Conservation (phyloP, 164 flowering plant genomes). For the Vitis amurensis region DNA sequence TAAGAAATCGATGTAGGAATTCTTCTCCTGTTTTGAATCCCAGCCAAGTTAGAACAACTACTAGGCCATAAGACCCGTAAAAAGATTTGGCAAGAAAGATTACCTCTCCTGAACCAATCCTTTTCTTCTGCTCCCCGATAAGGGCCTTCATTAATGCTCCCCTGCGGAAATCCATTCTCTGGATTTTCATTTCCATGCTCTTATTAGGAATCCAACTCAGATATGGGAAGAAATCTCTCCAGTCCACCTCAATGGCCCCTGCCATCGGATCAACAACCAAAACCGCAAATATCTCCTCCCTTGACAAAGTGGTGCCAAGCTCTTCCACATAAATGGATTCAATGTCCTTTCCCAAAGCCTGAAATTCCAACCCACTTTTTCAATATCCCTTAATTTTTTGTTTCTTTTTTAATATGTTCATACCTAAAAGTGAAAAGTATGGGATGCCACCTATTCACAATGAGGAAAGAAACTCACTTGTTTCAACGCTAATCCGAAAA, state of each 20-base stretch:
- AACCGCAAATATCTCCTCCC: conserved; percentile 55
- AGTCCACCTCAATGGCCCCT: conserved; percentile 91
- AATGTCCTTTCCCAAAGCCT: conserved; percentile 81
- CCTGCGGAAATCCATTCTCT: conserved; percentile 45
- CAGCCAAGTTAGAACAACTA: background rate
- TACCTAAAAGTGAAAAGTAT: too few species aligned
- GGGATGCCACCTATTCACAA: too few species aligned
- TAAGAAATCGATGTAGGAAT: conserved; percentile 61
- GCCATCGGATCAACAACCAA: conserved; percentile 74
- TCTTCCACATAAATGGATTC: conserved; percentile 74
- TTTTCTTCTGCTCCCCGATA: conserved; percentile 52
- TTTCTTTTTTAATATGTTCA: background rate
- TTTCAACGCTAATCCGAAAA: conserved; percentile 72
- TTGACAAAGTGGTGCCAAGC: conserved; percentile 57
- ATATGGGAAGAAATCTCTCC: conserved; percentile 98
- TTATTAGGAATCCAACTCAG: conserved; percentile 87
- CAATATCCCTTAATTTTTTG: background rate
- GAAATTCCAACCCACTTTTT: conserved; percentile 9
- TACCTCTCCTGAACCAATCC: conserved; percentile 61
- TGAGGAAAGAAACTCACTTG: conserved; percentile 49
- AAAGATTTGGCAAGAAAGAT: background rate
- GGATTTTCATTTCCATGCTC: conserved; percentile 52
- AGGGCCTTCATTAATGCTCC: conserved; percentile 67
- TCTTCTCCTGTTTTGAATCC: conserved; percentile 36
- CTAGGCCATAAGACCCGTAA: background rate